These are phyloP conservation scores for Coemansia sp. DNA, from an alignment of 192 early-diverging fungal genomes.

Conservation along the genomic window DNA sequence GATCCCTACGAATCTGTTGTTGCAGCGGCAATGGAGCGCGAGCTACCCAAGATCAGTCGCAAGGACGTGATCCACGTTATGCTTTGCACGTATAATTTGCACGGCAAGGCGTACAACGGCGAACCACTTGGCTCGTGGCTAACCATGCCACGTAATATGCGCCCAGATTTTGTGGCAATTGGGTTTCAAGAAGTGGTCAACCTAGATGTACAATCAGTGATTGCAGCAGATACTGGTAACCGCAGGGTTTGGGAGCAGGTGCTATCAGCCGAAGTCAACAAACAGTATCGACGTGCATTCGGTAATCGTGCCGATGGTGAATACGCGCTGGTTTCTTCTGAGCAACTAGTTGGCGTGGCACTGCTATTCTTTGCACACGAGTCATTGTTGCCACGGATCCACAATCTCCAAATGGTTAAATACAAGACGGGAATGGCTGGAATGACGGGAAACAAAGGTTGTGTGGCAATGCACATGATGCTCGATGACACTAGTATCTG, in stretches of 20 bases:
- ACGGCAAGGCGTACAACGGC: slow-evolving; percentile 68
- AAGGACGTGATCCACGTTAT: slow-evolving; percentile 60
- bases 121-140: slow-evolving; percentile 55
- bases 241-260: slow-evolving; percentile 45
- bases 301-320: slow-evolving; percentile 22
- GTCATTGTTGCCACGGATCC: slow-evolving; percentile 62
- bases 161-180: slow-evolving; percentile 79
- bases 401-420: slow-evolving; percentile 77
- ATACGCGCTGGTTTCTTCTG: slow-evolving; percentile 81
- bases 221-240: slow-evolving; percentile 62
- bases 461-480: slow-evolving; percentile 84
- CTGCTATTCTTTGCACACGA: slow-evolving; percentile 83
- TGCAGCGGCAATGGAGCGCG: slow-evolving; percentile 15
- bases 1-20: slow-evolving; percentile 39
- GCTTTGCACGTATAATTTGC: slow-evolving; percentile 90
- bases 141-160: slow-evolving; percentile 21
- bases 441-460: slow-evolving; percentile 98
- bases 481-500: slow-evolving; percentile 84
- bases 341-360: slow-evolving; percentile 87
- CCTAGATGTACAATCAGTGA: slow-evolving; percentile 67
- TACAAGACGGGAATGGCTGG: slow-evolving; percentile 95
- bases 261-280: slow-evolving; percentile 34
- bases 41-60: slow-evolving; percentile 31
- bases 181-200: slow-evolving; percentile 98
- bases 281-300: slow-evolving; percentile 19